These are phyloP conservation scores for Lachnellula willkommii DNA, from an alignment of 2,329 filamentous ascomycete species.

Conservation along the genomic window DNA sequence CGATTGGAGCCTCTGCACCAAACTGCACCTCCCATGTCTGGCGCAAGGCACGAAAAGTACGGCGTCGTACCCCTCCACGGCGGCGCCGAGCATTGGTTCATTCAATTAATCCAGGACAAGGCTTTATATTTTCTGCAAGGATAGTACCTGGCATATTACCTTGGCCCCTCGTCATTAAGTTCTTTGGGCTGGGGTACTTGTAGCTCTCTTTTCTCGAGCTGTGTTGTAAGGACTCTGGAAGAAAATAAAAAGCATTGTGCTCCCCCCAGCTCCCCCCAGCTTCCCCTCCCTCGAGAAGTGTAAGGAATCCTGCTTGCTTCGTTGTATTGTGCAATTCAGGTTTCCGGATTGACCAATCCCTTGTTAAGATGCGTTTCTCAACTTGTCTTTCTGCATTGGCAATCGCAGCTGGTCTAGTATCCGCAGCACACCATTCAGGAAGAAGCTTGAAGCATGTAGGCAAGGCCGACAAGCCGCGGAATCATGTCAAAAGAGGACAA, in stretches of 20 bases:
- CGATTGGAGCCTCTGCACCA: neutral
- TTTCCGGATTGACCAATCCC: neutral
- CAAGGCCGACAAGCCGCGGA: slow-evolving; percentile 14
- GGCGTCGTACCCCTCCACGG: neutral
- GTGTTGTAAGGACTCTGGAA: no score
- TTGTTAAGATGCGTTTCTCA: slow-evolving; percentile 21
- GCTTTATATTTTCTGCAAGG: neutral
- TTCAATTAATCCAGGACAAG: neutral
- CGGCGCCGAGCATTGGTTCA: neutral
- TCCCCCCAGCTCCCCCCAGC: neutral
- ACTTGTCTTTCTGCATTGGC: slow-evolving; percentile 18
- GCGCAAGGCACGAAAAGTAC: neutral
- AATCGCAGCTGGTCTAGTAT: slow-evolving; percentile 13
- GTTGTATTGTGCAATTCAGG: neutral
- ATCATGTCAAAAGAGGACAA: slow-evolving; percentile 7
- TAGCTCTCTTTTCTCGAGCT: no score
- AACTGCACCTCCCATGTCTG: neutral
- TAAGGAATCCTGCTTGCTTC: neutral
- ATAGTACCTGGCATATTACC: neutral
- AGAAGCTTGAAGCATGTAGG: slow-evolving; percentile 24
- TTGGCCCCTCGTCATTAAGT: neutral
- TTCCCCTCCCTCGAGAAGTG: neutral
- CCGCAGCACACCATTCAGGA: slow-evolving; percentile 17
- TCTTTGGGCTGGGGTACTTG: neutral
- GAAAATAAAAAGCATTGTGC: neutral